These are phyloP conservation scores for Penicillium diatomitis DNA, from an alignment of 495 filamentous ascomycete genomes.

Conservation along the genomic window DNA sequence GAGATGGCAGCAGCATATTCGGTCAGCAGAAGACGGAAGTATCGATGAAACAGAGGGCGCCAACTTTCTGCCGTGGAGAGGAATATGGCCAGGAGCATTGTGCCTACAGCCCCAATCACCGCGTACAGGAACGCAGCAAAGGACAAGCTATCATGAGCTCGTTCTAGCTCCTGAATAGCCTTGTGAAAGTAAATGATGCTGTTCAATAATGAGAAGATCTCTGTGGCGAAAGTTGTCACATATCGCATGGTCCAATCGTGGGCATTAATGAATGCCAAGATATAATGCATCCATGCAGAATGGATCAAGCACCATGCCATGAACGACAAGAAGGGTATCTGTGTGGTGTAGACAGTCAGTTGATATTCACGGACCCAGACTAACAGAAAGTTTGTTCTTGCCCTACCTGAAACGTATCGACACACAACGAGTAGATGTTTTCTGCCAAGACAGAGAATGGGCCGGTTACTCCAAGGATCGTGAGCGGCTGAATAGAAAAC, in stretches of 20 bases:
- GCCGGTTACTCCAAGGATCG: slow-evolving; percentile 62
- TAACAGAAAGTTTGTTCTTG: neutral
- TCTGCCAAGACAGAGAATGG: slow-evolving; percentile 67
- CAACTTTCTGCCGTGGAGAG: slow-evolving; percentile 56
- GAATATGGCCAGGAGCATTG: slow-evolving; percentile 57
- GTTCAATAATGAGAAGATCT: slow-evolving; percentile 64
- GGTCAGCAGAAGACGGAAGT: slow-evolving; percentile 53
- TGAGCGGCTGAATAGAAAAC: slow-evolving; percentile 61
- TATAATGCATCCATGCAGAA: slow-evolving; percentile 59
- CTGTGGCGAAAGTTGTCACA: slow-evolving; percentile 61
- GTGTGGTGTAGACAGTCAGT: neutral
- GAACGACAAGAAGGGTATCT: slow-evolving; percentile 60
- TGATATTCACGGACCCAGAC: too few relatives aligned
- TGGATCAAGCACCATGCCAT: slow-evolving; percentile 72
- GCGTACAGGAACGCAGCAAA: slow-evolving; percentile 65
- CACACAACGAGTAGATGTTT: slow-evolving; percentile 56
- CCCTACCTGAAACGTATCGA: slow-evolving; percentile 46
- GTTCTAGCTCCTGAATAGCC: slow-evolving; percentile 58
- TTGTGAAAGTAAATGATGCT: slow-evolving; percentile 72
- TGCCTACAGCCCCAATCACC: slow-evolving; percentile 60
- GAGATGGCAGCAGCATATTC: slow-evolving; percentile 68
- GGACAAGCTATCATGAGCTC: slow-evolving; percentile 47
- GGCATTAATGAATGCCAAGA: slow-evolving; percentile 62
- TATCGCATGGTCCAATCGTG: slow-evolving; percentile 74
- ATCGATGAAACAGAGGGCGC: slow-evolving; percentile 57